These are phyloP conservation scores for Trichoderma breve DNA, from an alignment of 2,329 filamentous ascomycete species.

Conservation along the genomic window DNA sequence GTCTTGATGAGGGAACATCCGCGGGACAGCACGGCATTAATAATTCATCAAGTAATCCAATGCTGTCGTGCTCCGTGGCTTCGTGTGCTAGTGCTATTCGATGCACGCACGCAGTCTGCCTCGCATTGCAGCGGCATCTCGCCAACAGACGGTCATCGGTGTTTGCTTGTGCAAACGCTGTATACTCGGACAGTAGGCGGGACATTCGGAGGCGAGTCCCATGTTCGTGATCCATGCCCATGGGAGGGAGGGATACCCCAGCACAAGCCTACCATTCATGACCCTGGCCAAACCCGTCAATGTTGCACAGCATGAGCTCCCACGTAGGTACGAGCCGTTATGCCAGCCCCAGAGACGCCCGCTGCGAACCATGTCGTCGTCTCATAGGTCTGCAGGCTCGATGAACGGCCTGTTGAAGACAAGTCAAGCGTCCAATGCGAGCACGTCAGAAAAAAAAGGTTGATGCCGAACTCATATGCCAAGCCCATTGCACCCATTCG, in stretches of 20 bases:
- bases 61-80: not conserved
- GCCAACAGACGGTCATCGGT: not conserved
- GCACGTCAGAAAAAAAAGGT: not conserved
- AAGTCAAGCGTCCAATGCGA: not conserved
- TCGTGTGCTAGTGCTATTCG: not conserved
- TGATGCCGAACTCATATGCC: not conserved
- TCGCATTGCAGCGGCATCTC: not conserved
- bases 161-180: not conserved
- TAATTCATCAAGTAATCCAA: not conserved
- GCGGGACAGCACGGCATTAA: not conserved
- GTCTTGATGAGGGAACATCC: not conserved
- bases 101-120: not conserved
- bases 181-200: not conserved
- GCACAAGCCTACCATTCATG: not conserved
- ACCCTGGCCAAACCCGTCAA: slow-evolving; percentile 6
- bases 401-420: slow-evolving; percentile 5
- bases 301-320: slow-evolving; percentile 14
- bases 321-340: slow-evolving; percentile 14
- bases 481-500: not conserved
- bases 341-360: slow-evolving; percentile 14
- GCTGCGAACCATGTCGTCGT: not conserved
- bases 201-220: not conserved
- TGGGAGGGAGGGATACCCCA: slow-evolving; percentile 4
- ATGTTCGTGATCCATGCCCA: not conserved
- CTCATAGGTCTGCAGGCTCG: not conserved